These are phyloP conservation scores for Cercospora zeina DNA, from an alignment of 2,329 filamentous ascomycete species.

Conservation along the genomic window DNA sequence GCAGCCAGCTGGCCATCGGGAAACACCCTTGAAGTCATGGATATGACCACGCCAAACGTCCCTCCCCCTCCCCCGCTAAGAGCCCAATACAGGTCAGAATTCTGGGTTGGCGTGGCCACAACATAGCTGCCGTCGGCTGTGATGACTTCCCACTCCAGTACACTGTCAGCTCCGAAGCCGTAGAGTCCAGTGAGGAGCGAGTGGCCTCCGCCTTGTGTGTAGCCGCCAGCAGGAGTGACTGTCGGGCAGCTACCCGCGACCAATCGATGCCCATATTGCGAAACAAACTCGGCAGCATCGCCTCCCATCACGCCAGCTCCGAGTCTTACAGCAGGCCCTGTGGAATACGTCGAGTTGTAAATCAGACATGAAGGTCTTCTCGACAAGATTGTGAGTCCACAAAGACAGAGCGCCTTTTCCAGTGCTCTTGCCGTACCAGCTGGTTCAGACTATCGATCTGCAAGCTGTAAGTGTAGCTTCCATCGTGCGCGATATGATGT, in stretches of 20 bases:
- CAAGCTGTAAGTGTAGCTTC: not conserved
- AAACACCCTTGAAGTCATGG: conserved; percentile 57
- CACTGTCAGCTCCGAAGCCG: conserved; percentile 62
- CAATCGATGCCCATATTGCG: conserved; percentile 57
- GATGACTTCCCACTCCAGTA: conserved; percentile 52
- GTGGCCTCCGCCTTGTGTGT: conserved; percentile 62
- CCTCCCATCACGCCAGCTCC: not conserved
- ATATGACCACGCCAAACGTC: conserved; percentile 59
- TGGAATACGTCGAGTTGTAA: conserved; percentile 47
- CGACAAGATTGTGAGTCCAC: conserved; percentile 56
- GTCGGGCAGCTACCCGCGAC: conserved; percentile 57
- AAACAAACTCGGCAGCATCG: conserved; percentile 37
- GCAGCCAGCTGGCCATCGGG: conserved; percentile 45
- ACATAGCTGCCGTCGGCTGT: conserved; percentile 53
- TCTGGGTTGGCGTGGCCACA: conserved; percentile 49
- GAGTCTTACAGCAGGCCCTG: conserved; percentile 40
- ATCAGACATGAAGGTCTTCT: conserved; percentile 51
- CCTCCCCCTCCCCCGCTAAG: conserved; percentile 61
- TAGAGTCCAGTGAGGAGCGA: conserved; percentile 51
- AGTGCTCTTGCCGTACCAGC: conserved; percentile 57
- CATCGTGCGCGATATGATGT: not conserved
- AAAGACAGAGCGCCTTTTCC: conserved; percentile 60
- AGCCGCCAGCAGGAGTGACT: conserved; percentile 62
- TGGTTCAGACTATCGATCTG: not conserved
- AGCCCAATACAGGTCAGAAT: conserved; percentile 65